Base-by-base conservation (phyloP, 2,329 filamentous ascomycete genomes). In the Fusarium subglutinans region DNA sequence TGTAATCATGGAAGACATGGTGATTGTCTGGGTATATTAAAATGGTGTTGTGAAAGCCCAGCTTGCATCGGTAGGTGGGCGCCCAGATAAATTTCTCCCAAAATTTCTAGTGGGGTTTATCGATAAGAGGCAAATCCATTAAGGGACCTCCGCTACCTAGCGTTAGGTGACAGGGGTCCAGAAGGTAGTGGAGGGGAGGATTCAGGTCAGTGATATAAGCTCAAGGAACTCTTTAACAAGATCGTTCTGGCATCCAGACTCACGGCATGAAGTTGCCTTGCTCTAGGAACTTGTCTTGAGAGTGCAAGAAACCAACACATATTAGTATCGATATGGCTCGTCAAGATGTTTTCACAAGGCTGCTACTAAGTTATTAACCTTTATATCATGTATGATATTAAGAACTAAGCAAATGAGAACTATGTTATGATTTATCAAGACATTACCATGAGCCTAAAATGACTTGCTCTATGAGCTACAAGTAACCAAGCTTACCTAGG, bases 1-100 rank as follows among this genome's bases (percentile, higher is more conserved):
- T 55, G 93, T 94, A 73, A 94, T 94, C 92, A 94, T 95, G 26
- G 65, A 70, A 77, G 92, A 92, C 87, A 89, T 89, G 57, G 75
- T 80, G 71, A 78, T 67, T 77, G 74, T 72, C 76, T 74, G 76
- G 78, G 78, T 79, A 81, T 80, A 75, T 75, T 59, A 11, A 48
- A 70, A 51, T 74, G 65, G 53, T 73, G 57, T 70, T 70, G 72
- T 57, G 45, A 47, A 66, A 74, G 71, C 50, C 63, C 66, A 69
- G 55, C 55, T 67, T 69, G 40, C 47, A 44, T 66, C 66, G 30
- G 44, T 62, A 68, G 66, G 69, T 61, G 71, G 59, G 63, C 58
- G 67, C 63, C 58, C 56, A 75, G 72, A 77, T 77, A 80, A 78
- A 76, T 78, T 80, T 77, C 73, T 73, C 71, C 75, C 79, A 79